phyloP scores from a whole-genome alignment of 2,329 filamentous ascomycete genomes.

The Neofusicoccum kwambonambiense region DNA sequence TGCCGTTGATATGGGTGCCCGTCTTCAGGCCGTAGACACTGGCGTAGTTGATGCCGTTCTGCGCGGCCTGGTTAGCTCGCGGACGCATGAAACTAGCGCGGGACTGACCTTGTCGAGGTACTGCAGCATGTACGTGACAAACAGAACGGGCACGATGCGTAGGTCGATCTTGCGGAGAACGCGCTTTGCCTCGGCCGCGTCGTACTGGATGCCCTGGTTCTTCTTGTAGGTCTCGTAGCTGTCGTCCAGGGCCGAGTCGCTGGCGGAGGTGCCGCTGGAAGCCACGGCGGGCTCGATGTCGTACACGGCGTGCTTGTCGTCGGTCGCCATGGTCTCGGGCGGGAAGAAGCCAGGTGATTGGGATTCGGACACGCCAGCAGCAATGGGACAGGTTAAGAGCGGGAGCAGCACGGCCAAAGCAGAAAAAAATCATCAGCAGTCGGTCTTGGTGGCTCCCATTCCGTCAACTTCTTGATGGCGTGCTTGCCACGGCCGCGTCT shows the following conservation, averaged over 20 bases:
- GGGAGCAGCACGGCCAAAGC: background rate
- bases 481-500: constrained; percentile 15
- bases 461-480: constrained; percentile 8
- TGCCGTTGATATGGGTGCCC: constrained; percentile 48
- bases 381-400: background rate
- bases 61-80: background rate
- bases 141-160: constrained; percentile 32
- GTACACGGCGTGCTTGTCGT: constrained; percentile 5
- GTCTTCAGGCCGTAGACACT: constrained; percentile 50
- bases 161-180: constrained; percentile 32
- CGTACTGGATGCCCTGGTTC: constrained; percentile 24
- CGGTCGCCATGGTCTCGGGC: background rate
- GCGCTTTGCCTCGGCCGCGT: constrained; percentile 29
- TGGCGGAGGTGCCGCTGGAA: background rate
- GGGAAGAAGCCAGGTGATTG: background rate
- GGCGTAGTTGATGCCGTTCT: constrained; percentile 52
- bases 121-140: constrained; percentile 39
- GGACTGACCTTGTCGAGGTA: constrained; percentile 41
- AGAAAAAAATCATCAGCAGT: background rate
- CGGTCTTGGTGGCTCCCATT: background rate
- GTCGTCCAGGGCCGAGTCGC: constrained; percentile 26
- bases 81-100: constrained; percentile 14
- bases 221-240: constrained; percentile 34
- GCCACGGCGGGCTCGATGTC: constrained; percentile 9
- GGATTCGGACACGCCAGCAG: background rate